Percentiles rank a stretch among this genome's conserved stretches.
Evolutionary conservation across 1,284 basidiomycete genomes (phyloP).

Genomic region (Polyporus tsugae): DNA sequence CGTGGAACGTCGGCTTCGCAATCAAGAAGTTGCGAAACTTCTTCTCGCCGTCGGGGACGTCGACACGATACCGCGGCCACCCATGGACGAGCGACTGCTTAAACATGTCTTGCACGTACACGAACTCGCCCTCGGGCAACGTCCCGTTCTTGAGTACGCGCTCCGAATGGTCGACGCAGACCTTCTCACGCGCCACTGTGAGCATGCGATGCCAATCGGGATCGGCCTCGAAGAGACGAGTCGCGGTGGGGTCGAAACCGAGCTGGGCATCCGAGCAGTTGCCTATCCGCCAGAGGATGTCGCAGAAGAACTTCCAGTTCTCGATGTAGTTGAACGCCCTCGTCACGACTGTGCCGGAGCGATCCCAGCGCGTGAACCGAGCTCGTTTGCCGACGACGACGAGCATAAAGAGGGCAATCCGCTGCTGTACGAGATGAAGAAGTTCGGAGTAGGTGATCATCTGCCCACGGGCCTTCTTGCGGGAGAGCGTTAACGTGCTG

Average conservation of each 20-base stretch:
- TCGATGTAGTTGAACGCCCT: slow-evolving; percentile 9
- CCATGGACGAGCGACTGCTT: not conserved
- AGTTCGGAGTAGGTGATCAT: slow-evolving; percentile 6
- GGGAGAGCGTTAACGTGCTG: not conserved
- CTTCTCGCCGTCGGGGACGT: not conserved
- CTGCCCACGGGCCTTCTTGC: slow-evolving; percentile 1
- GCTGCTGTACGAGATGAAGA: slow-evolving; percentile 5
- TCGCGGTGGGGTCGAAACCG: slow-evolving; percentile 25
- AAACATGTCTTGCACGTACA: slow-evolving; percentile 10
- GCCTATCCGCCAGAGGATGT: slow-evolving; percentile 33
- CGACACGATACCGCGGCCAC: not conserved
- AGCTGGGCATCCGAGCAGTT: slow-evolving; percentile 41
- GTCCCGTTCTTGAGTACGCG: not conserved
- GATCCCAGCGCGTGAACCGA: slow-evolving; percentile 15
- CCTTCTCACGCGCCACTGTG: not conserved
- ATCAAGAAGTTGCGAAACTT: slow-evolving; percentile 7
- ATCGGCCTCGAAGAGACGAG: not conserved
- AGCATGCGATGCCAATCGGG: not conserved
- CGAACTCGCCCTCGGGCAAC: slow-evolving; percentile 3
- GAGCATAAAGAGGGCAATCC: slow-evolving; percentile 5
- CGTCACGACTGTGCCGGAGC: slow-evolving; percentile 13
- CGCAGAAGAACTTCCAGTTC: not conserved
- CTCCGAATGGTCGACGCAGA: not conserved
- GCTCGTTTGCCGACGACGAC: slow-evolving; percentile 1
- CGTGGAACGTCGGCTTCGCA: slow-evolving; percentile 9